Percentiles rank a stretch among this genome's conserved stretches.
phyloP scores from a whole-genome alignment of 805 yeast species.

The Scheffersomyces stipitis region DNA sequence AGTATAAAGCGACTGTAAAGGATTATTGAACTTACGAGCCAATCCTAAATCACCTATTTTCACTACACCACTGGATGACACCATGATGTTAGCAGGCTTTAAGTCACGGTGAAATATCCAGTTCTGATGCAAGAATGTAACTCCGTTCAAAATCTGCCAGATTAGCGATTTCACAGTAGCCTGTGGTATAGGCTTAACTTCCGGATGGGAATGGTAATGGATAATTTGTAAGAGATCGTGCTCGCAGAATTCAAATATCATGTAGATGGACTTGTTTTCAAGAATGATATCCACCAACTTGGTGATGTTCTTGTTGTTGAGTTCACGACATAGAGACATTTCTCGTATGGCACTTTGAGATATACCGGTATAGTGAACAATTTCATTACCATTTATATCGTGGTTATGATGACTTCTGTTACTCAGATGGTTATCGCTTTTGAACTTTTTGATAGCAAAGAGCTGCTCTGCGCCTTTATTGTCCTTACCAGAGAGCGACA shows the following conservation, averaged over 20 bases:
- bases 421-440: conserved; percentile 62
- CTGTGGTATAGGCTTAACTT: conserved; percentile 73
- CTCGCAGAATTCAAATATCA: conserved; percentile 96
- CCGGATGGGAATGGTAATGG: conserved; percentile 92
- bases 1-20: conserved; percentile 79
- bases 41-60: conserved; percentile 95
- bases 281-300: conserved; percentile 77
- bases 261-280: conserved; percentile 86
- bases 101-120: conserved; percentile 96
- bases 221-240: conserved; percentile 93
- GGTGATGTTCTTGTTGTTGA: conserved; percentile 77
- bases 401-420: conserved; percentile 32
- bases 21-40: conserved; percentile 84
- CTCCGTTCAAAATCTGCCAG: conserved; percentile 93
- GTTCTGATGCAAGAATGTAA: conserved; percentile 86
- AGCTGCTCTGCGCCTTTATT: conserved; percentile 26
- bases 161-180: conserved; percentile 76
- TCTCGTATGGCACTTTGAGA: conserved; percentile 96
- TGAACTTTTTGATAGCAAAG: conserved; percentile 93
- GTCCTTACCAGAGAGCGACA: conserved; percentile 3
- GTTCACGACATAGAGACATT: conserved; percentile 90
- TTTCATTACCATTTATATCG: conserved; percentile 74
- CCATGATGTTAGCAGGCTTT: conserved; percentile 98
- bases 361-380: conserved; percentile 87
- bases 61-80: conserved; percentile 81